A percentile compares a stretch with the other conserved stretches of the same genome.
phyloP scores from a whole-genome alignment of 257 asterid genomes.

The Solanum paucissectum region DNA sequence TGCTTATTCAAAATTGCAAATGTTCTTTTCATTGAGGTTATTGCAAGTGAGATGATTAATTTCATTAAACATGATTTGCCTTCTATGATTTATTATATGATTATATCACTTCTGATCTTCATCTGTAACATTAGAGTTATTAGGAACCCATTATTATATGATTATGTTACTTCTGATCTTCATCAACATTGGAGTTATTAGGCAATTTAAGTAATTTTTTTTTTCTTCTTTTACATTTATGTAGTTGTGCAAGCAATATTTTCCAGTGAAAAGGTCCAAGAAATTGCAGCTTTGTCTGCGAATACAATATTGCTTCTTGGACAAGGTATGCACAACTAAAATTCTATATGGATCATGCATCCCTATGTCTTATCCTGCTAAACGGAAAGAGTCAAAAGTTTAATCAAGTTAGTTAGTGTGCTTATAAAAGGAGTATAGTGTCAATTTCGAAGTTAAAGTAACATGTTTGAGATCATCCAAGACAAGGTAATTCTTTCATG shows the following conservation, averaged over 20 bases:
- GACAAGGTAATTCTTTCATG: neutral
- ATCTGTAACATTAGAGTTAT: neutral
- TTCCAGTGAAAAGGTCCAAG: slow-evolving; percentile 66
- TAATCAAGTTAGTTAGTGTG: neutral
- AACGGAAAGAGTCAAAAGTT: neutral
- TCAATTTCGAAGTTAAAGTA: neutral
- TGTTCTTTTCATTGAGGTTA: neutral
- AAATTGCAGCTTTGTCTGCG: slow-evolving; percentile 46
- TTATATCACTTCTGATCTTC: neutral
- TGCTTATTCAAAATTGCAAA: neutral
- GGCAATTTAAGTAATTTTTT: neutral
- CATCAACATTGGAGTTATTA: neutral
- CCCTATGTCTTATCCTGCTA: neutral
- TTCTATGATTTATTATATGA: neutral
- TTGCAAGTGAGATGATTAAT: neutral
- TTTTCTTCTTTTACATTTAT: neutral
- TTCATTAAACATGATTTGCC: neutral
- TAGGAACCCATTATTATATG: neutral
- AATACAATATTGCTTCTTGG: slow-evolving; percentile 66
- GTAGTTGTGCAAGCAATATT: slow-evolving; percentile 60
- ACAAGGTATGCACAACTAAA: slow-evolving; percentile 45
- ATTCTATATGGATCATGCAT: neutral
- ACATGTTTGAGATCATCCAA: neutral
- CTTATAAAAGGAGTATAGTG: neutral
- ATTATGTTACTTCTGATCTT: neutral